Percentiles rank a stretch among this genome's conserved stretches.
These are phyloP conservation scores for Taxawa tesnikishii DNA, from an alignment of 2,329 filamentous ascomycete species.

Conservation along the genomic window DNA sequence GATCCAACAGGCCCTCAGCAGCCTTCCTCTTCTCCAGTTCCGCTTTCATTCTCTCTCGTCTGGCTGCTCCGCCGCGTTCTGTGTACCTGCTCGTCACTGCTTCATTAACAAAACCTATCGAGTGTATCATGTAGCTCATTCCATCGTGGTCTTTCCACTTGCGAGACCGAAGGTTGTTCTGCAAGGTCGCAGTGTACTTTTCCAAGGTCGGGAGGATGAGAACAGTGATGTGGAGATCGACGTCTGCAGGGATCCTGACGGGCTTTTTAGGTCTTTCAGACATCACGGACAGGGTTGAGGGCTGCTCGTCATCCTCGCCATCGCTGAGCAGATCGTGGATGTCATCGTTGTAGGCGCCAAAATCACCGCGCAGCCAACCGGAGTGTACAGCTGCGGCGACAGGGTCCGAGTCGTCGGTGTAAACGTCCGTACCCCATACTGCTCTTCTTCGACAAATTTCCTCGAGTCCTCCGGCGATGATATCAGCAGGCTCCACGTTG, in stretches of 20 bases:
- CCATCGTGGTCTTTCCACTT: constrained; percentile 77
- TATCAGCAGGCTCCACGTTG: constrained; percentile 6
- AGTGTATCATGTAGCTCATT: constrained; percentile 74
- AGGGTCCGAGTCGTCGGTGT: constrained; percentile 91
- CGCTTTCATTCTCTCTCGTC: constrained; percentile 35
- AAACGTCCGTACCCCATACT: constrained; percentile 87
- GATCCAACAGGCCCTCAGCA: constrained; percentile 13
- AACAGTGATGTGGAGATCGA: constrained; percentile 78
- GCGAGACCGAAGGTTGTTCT: constrained; percentile 72
- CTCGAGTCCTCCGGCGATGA: constrained; percentile 39
- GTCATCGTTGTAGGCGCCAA: constrained; percentile 44
- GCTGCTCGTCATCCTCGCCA: constrained; percentile 17
- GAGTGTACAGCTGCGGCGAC: constrained; percentile 87
- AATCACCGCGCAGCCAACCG: constrained; percentile 84
- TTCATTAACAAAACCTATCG: constrained; percentile 77
- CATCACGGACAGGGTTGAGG: neutral
- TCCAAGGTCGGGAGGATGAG: constrained; percentile 70
- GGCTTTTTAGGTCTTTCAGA: constrained; percentile 37
- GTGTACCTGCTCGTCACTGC: constrained; percentile 37
- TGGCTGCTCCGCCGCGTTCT: constrained; percentile 33
- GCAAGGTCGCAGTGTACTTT: constrained; percentile 61
- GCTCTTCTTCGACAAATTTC: constrained; percentile 72
- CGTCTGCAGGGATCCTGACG: constrained; percentile 50
- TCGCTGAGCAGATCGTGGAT: constrained; percentile 18
- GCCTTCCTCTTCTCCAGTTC: constrained; percentile 20